Evolutionary conservation across 306 rosid species (phyloP).

Genomic region (Quercus parvula): DNA sequence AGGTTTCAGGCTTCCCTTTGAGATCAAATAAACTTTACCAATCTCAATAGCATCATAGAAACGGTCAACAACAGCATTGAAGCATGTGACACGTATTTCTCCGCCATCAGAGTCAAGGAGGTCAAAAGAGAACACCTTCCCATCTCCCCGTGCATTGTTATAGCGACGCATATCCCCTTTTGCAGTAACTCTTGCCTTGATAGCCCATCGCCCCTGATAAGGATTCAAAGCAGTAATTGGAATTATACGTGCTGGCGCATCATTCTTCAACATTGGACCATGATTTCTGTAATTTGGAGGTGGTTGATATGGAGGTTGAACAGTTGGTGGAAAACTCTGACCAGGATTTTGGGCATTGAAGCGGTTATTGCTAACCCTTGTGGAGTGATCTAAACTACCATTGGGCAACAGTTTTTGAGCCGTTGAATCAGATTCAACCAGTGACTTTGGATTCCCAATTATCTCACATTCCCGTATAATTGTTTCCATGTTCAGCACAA

Average conservation of each 20-base stretch:
- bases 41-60: constrained; percentile 75
- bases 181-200: constrained; percentile 95
- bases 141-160: constrained; percentile 96
- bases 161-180: constrained; percentile 95
- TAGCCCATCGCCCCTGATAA: constrained; percentile 97
- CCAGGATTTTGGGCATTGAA: constrained; percentile 31
- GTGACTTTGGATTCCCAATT: constrained; percentile 71
- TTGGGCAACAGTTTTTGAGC: constrained; percentile 29
- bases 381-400: constrained; percentile 29
- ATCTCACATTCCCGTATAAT: constrained; percentile 65
- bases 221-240: constrained; percentile 91
- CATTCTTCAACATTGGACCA: constrained; percentile 82
- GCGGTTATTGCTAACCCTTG: constrained; percentile 31
- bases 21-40: constrained; percentile 87
- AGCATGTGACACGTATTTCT: constrained; percentile 90
- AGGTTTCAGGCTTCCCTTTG: constrained; percentile 91
- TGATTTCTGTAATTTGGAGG: constrained; percentile 72
- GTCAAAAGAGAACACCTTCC: constrained; percentile 94
- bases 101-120: constrained; percentile 98
- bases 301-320: constrained; percentile 86
- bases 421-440: constrained; percentile 39
- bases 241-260: constrained; percentile 86
- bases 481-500: constrained; percentile 82
- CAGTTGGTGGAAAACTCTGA: constrained; percentile 57
- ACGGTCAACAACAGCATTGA: constrained; percentile 93